Evolutionary conservation across 306 rosid species (phyloP).

Genomic region (Begonia masoniana): DNA sequence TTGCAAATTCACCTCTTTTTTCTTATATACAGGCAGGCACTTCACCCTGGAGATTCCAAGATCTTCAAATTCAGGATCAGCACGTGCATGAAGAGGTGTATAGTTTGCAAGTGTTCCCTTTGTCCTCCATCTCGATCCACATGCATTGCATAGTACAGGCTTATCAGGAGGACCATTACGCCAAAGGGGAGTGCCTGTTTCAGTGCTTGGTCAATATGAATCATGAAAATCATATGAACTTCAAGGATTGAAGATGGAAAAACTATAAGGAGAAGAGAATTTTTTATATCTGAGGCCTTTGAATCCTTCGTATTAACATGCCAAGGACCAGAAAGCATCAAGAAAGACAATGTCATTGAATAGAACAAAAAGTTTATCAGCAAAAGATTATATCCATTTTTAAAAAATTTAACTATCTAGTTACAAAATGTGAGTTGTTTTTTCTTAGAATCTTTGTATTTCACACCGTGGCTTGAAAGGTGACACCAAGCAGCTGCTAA

Average conservation of each 20-base stretch:
- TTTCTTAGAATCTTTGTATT: no score
- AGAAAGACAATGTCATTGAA: not conserved
- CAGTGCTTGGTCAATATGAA: conserved; percentile 7
- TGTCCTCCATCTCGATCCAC: conserved; percentile 99
- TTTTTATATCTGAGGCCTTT: no score
- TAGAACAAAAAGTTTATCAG: not conserved
- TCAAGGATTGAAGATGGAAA: no score
- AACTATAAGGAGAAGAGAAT: no score
- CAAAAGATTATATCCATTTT: not conserved
- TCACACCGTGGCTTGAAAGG: not conserved
- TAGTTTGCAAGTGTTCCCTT: conserved; percentile 94
- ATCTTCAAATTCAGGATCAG: conserved; percentile 69
- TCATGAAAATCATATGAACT: not conserved
- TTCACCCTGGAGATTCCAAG: conserved; percentile 51
- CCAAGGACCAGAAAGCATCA: no score
- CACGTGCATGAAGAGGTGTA: conserved; percentile 94
- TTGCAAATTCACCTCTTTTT: conserved; percentile 57
- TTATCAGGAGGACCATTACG: conserved; percentile 98
- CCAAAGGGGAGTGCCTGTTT: conserved; percentile 98
- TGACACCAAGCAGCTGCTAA: not conserved
- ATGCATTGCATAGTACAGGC: conserved; percentile 97
- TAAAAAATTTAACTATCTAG: no score
- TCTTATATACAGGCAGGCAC: conserved; percentile 47
- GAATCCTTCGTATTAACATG: no score
- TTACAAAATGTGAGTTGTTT: no score